Base-by-base conservation (phyloP, 2,329 filamentous ascomycete genomes). In the Botrytis tulipae region DNA sequence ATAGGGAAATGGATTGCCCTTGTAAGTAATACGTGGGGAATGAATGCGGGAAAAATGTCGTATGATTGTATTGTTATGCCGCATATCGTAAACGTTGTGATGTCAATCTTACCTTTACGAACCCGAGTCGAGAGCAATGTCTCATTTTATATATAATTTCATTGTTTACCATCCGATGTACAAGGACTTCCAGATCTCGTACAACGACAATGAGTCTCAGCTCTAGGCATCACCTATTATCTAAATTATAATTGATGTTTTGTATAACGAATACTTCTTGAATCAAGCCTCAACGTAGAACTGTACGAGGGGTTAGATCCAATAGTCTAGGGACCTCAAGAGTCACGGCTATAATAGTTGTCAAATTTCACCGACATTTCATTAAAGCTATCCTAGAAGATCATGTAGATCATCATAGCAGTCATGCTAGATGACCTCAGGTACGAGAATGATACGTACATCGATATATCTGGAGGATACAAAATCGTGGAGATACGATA, bases 191-290 rank as follows among this genome's bases (percentile, higher is more conserved):
- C 4, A 46, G 68, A 60, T 44, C 29, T 61, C 37, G 54, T 42
- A n/a, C 44, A 32, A 29, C 69, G 37, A 44, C 10, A n/a, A 35
- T 54, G 44, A 63, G 40, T 35, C n/a, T 57, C 60, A 65, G 70
- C 70, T 71, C 59, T 54, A 71, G 70, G 70, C 70, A 65, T 25
- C 70, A 65, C n/a, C n/a, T 29, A 9, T 62, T 32, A 9, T 40
- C 3, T 51, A 2, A 32, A 54, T n/a, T 22, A 44, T 37, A 18
- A 7, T 18, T 9, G 42, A 46, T 29, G 22, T 40, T 37, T 10
- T 40, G 69, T 71, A 37, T 18, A 37, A 51, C 57, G 25, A 25
- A 29, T 59, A 29, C 35, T 35, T 69, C 5, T 67, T 51, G 63
- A 32, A 29, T 67, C 32, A 51, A 67, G 63, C 63, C 32, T 22